Conservation (phyloP, 2,329 filamentous ascomycete species). For the Pseudopithomyces maydicus region DNA sequence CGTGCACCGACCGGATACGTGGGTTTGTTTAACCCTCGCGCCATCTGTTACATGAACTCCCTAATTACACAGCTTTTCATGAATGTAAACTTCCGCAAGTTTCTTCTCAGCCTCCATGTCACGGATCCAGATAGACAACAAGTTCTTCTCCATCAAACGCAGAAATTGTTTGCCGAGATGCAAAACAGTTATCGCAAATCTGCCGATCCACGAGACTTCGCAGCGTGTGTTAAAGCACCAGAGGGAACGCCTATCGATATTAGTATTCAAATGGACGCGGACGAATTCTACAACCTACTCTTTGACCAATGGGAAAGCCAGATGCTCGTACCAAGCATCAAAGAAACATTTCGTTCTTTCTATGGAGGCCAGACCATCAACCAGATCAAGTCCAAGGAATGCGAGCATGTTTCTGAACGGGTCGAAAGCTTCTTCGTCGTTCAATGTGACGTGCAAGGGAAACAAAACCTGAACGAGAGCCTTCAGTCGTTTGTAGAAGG, state of each 20-base stretch:
- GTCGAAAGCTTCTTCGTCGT: slow-evolving; percentile 92
- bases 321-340: slow-evolving; percentile 69
- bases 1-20: slow-evolving; percentile 79
- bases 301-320: slow-evolving; percentile 91
- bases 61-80: slow-evolving; percentile 94
- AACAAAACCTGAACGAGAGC: slow-evolving; percentile 80
- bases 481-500: slow-evolving; percentile 94
- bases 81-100: slow-evolving; percentile 85
- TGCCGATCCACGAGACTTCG: slow-evolving; percentile 74
- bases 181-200: slow-evolving; percentile 78
- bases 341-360: slow-evolving; percentile 76
- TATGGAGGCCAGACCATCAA: slow-evolving; percentile 92
- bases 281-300: slow-evolving; percentile 94
- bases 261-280: slow-evolving; percentile 93
- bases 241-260: slow-evolving; percentile 85
- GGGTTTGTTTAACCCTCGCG: slow-evolving; percentile 90
- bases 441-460: slow-evolving; percentile 95
- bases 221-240: slow-evolving; percentile 78
- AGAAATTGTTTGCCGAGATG: slow-evolving; percentile 82
- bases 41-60: slow-evolving; percentile 97
- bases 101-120: slow-evolving; percentile 69
- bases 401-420: slow-evolving; percentile 87
- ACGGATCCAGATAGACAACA: slow-evolving; percentile 63
- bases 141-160: slow-evolving; percentile 74
- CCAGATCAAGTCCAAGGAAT: slow-evolving; percentile 94